These are phyloP conservation scores for Lentinula guzmanii DNA, from an alignment of 768 basidiomycete species.

Conservation along the genomic window DNA sequence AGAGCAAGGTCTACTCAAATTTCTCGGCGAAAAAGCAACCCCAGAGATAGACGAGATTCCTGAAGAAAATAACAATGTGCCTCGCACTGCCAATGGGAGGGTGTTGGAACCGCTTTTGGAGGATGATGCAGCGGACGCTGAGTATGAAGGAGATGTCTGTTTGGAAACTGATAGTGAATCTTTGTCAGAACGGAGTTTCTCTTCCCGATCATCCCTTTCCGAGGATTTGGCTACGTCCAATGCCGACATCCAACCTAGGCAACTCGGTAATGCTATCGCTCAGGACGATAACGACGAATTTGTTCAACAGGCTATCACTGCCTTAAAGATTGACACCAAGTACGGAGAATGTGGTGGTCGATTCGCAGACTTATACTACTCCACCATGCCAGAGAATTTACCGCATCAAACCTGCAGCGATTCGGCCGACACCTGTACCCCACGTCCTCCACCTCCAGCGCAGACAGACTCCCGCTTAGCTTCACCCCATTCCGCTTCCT, in stretches of 20 bases:
- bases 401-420: neutral
- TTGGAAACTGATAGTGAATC: neutral
- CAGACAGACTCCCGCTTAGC: constrained; percentile 9
- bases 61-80: neutral
- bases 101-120: constrained; percentile 6
- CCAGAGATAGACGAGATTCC: constrained; percentile 8
- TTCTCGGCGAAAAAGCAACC: constrained; percentile 20
- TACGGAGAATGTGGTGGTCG: constrained; percentile 21
- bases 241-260: neutral
- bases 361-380: constrained; percentile 35
- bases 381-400: constrained; percentile 18
- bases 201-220: neutral
- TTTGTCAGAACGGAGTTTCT: neutral
- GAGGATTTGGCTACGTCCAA: neutral
- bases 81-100: neutral
- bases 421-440: constrained; percentile 10
- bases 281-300: constrained; percentile 29
- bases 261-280: constrained; percentile 18
- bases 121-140: neutral
- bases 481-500: constrained; percentile 14
- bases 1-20: constrained; percentile 15
- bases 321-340: constrained; percentile 19
- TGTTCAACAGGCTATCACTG: constrained; percentile 25
- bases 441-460: constrained; percentile 10
- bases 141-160: neutral